Evolutionary conservation across 2,329 filamentous ascomycete species (phyloP), one percentile per base, ranked within the genome.

Genomic region (Parascedosporium putredinis): DNA sequence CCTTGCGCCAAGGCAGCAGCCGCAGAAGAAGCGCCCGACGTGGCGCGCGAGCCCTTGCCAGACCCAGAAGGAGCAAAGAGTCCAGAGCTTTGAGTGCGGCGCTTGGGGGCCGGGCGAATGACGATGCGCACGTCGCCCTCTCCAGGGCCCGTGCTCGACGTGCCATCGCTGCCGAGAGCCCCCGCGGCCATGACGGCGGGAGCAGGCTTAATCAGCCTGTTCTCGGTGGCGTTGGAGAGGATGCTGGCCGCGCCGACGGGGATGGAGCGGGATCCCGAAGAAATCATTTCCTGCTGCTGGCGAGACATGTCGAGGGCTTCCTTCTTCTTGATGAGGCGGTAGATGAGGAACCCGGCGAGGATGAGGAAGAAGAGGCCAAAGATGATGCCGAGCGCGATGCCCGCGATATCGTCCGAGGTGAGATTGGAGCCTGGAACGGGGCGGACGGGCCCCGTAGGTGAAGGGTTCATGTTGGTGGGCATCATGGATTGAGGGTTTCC

Each of bases 81-180:
- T 20, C 44, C 47, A 5, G 52, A 52, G 52, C 52, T 52, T 9
- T 48, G 46, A 8, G 50, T 55, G 8, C 49, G 47, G 1, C 53
- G 46, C 9, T 52, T 53, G 22, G 53, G 56, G 7, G 57, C 51
- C 7, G 59, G 60, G 2, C 58, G 59, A 47, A 66, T 63, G 34
- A 65, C 59, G 44, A 64, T 59, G 29, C 62, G 56, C 2, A 66
- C 58, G 42, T 64, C 59, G 31, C 55, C 55, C 25, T 57, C 52
- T 29, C 55, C 53, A 7, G 55, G 40, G 48, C 54, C 29, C 53
- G 52, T 22, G 47, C 55, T 47, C 43, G 51, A 50, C 33, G 43
- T 44, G 24, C 50, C 24, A 29, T 45, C 42, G 29, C 29, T 44
- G 45, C 40, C 45, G 36, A 47, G 46, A 14, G 27, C 45, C 2